phyloP scores from a whole-genome alignment of 1,284 basidiomycete genomes.

The Ustilago cynodontis region DNA sequence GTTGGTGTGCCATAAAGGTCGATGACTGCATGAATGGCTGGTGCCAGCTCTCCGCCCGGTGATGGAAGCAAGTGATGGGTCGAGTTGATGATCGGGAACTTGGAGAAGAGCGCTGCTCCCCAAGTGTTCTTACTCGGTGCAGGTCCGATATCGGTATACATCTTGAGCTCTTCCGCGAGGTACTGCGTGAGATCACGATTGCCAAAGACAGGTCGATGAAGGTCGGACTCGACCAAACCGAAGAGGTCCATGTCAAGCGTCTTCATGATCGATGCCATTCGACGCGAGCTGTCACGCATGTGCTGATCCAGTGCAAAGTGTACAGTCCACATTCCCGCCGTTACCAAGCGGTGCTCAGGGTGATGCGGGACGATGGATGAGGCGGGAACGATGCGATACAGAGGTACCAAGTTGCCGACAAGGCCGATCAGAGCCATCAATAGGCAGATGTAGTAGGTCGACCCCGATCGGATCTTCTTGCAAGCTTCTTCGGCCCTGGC shows the following conservation, averaged over 20 bases:
- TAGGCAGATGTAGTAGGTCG: constrained; percentile 44
- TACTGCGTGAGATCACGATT: constrained; percentile 77
- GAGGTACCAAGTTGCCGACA: constrained; percentile 52
- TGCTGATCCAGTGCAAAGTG: constrained; percentile 65
- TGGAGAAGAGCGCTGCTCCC: constrained; percentile 71
- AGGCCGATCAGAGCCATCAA: constrained; percentile 45
- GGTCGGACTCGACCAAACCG: constrained; percentile 83
- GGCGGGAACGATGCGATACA: constrained; percentile 73
- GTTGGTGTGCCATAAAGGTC: constrained; percentile 85
- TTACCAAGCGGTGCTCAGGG: constrained; percentile 78
- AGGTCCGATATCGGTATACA: constrained; percentile 80
- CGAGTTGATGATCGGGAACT: constrained; percentile 89
- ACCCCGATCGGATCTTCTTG: constrained; percentile 16
- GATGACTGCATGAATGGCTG: constrained; percentile 80
- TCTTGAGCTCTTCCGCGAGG: constrained; percentile 77
- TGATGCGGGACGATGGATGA: constrained; percentile 78
- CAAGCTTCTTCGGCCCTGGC: constrained; percentile 9
- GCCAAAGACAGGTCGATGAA: constrained; percentile 86
- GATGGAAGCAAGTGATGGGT: constrained; percentile 91
- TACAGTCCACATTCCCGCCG: constrained; percentile 89
- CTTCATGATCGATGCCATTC: constrained; percentile 79
- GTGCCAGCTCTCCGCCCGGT: constrained; percentile 83
- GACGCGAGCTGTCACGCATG: constrained; percentile 71
- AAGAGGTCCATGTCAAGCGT: constrained; percentile 69
- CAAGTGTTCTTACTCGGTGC: constrained; percentile 91